Conservation (phyloP, 306 rosid species). For the Pachyrhizus erosus region DNA sequence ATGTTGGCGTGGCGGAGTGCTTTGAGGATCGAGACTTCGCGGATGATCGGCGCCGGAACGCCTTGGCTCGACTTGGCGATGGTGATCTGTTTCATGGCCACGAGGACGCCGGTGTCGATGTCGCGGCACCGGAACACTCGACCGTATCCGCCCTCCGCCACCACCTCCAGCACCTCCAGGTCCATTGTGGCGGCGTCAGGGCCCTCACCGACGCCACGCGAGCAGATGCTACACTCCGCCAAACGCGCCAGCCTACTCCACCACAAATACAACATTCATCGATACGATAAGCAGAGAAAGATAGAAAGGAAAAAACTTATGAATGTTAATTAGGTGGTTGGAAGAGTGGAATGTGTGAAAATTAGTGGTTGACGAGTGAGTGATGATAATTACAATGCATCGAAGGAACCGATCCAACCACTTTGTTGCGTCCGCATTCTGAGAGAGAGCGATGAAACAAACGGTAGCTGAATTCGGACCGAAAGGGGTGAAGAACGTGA, state of each 20-base stretch:
- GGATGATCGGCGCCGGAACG: not conserved
- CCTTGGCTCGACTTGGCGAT: accelerated
- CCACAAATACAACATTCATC: no score
- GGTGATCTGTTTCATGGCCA: constrained; percentile 16
- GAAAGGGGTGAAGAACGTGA: not conserved
- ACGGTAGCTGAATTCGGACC: not conserved
- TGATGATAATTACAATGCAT: no score
- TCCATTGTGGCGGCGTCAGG: not conserved
- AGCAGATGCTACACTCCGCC: not conserved
- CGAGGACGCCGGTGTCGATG: accelerated
- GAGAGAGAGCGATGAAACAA: not conserved
- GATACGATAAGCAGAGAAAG: no score
- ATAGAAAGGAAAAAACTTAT: no score
- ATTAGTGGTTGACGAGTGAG: no score
- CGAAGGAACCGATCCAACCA: not conserved
- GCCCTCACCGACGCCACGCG: accelerated
- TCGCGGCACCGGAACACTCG: not conserved
- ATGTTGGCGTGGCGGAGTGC: constrained; percentile 7
- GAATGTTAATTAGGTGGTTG: no score
- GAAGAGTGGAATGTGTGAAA: no score
- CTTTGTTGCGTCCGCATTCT: not conserved
- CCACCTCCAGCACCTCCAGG: not conserved
- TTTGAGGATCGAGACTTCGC: not conserved
- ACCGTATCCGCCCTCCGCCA: not conserved
- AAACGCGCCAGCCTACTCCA: not conserved